Conservation (phyloP, 345 rosid species). For the Pistacia vera region DNA sequence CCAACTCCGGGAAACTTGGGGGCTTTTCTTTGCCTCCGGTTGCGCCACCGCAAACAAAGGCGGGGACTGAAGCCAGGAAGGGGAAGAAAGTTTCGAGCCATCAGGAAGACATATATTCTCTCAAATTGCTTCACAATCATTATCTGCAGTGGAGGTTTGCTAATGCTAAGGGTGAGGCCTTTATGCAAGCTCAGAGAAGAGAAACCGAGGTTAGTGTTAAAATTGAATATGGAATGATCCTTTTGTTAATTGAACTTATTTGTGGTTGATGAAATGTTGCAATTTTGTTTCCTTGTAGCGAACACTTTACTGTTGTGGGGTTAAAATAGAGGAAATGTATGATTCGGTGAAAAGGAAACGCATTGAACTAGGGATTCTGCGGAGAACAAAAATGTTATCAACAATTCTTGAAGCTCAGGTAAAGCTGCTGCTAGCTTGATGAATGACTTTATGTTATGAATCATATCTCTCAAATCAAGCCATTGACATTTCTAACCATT, state of each 20-base stretch:
- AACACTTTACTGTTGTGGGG: slow-evolving; percentile 54
- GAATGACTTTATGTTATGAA: background rate
- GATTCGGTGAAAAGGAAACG: slow-evolving; percentile 68
- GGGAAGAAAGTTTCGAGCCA: slow-evolving; percentile 49
- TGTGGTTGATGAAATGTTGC: background rate
- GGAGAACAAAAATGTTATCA: slow-evolving; percentile 43
- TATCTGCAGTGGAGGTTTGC: slow-evolving; percentile 84
- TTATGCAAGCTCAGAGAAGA: slow-evolving; percentile 54
- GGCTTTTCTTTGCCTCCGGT: slow-evolving; percentile 55
- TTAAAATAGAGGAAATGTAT: slow-evolving; percentile 58
- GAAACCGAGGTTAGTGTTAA: slow-evolving; percentile 64
- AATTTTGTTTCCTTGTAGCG: slow-evolving; percentile 43
- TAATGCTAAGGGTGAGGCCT: slow-evolving; percentile 69
- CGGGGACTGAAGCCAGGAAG: slow-evolving; percentile 39
- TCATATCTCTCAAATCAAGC: background rate
- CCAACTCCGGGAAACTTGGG: slow-evolving; percentile 22
- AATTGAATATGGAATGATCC: too few relatives aligned
- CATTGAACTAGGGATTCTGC: slow-evolving; percentile 47
- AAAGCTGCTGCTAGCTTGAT: slow-evolving; percentile 26
- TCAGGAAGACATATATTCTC: slow-evolving; percentile 61
- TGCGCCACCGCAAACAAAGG: slow-evolving; percentile 41
- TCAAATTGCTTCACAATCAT: slow-evolving; percentile 73
- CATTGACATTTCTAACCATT: background rate
- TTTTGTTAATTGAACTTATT: too few relatives aligned
- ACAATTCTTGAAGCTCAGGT: slow-evolving; percentile 72